Percentiles rank a stretch among this genome's conserved stretches.
These are phyloP conservation scores for Funneliformis geosporum DNA, from an alignment of 192 early-diverging fungal species.

Conservation along the genomic window DNA sequence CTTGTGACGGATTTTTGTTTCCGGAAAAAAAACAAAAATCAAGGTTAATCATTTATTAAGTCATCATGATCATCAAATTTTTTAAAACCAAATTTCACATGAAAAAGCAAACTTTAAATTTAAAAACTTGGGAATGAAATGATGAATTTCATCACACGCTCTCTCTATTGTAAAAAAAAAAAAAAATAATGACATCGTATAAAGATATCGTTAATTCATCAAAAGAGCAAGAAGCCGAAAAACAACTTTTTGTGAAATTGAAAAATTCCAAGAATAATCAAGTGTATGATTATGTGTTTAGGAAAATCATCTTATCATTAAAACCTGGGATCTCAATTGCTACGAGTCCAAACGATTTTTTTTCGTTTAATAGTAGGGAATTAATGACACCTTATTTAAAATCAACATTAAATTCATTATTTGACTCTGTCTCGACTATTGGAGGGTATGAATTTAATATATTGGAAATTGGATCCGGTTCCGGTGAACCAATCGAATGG, in stretches of 20 bases:
- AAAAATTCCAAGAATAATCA: neutral
- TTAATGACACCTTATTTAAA: neutral
- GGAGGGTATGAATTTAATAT: neutral
- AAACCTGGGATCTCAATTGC: neutral
- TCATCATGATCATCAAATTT: too few species aligned
- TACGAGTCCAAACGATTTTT: neutral
- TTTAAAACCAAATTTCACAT: too few species aligned
- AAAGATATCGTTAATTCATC: too few species aligned
- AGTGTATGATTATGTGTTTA: neutral
- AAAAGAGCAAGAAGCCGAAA: neutral
- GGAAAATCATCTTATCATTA: neutral
- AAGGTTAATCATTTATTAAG: too few species aligned
- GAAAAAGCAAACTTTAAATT: too few species aligned
- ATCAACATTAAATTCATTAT: neutral
- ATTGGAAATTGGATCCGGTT: neutral
- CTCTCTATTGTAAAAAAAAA: too few species aligned
- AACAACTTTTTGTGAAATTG: neutral
- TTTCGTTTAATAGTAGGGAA: neutral
- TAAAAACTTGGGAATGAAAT: too few species aligned
- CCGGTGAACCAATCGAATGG: neutral
- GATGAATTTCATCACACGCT: too few species aligned
- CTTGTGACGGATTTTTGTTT: too few species aligned
- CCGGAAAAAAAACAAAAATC: too few species aligned
- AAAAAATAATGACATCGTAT: too few species aligned
- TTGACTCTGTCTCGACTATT: neutral